Conservation (phyloP, 768 basidiomycete species). For the Guyanaporus albipodus region DNA sequence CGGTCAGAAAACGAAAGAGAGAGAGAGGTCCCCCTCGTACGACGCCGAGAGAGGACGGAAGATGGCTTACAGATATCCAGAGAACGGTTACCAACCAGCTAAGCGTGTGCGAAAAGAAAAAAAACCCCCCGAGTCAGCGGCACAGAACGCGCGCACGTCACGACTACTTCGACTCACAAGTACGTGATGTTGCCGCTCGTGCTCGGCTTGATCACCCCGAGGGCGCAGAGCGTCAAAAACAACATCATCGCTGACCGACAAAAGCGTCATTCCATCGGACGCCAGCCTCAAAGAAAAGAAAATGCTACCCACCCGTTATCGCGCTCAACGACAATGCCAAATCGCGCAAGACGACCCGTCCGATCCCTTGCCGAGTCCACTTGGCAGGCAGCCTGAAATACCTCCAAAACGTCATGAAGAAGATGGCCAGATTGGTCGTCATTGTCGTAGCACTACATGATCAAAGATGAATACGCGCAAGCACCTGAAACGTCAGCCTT, state of each 20-base stretch:
- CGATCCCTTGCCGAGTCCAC: slow-evolving; percentile 3
- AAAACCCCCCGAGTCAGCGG: background rate
- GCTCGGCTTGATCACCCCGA: slow-evolving; percentile 7
- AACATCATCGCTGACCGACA: slow-evolving; percentile 17
- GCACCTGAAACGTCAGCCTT: background rate
- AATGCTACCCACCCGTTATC: slow-evolving; percentile 11
- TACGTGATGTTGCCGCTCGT: slow-evolving; percentile 21
- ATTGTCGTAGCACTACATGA: slow-evolving; percentile 16
- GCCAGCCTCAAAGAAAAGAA: background rate
- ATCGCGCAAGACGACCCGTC: slow-evolving; percentile 17
- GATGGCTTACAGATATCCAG: slow-evolving; percentile 17
- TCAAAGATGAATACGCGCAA: background rate
- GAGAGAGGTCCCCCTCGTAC: too few relatives aligned
- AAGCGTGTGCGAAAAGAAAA: too few relatives aligned
- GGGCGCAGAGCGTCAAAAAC: slow-evolving; percentile 16
- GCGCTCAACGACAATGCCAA: slow-evolving; percentile 2
- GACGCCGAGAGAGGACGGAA: too few relatives aligned
- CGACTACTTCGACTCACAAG: slow-evolving; percentile 15
- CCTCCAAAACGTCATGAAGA: slow-evolving; percentile 20
- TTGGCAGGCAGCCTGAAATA: slow-evolving; percentile 11
- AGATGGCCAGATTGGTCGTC: slow-evolving; percentile 8
- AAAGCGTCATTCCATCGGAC: background rate
- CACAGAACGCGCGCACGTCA: too few relatives aligned
- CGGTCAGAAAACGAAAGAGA: too few relatives aligned
- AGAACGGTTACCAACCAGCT: slow-evolving; percentile 20